Base-by-base conservation (phyloP, 805 yeast genomes). In the Suhomyces sp. region DNA sequence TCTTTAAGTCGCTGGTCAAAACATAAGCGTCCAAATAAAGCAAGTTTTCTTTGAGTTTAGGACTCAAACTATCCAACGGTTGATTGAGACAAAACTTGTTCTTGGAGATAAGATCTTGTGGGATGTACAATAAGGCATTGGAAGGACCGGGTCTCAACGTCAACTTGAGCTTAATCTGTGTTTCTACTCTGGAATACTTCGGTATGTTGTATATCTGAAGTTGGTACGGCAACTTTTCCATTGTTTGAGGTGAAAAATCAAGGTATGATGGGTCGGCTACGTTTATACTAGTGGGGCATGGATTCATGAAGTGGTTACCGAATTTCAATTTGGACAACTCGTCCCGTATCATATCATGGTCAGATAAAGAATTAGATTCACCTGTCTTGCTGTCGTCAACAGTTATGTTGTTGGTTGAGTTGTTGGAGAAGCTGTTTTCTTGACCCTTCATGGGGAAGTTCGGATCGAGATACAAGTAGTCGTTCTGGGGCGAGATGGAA, bases 91-190 rank as follows among this genome's bases (percentile, higher is more conserved):
- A 90, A 57, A 89, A 81, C 65, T 91, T 89, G 55, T 93, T 88
- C 66, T 92, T 90, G 12, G 96, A 86, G 48, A 93, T 87, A 35
- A 96, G 83, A 66, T 91, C 96, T 52, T 90, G 81, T 6, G 98
- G 96, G 46, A 94, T 71, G 66, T 90, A 94, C 33, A 94, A 71
- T 48, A 89, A 71, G 48, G 79, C 76, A 60, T 90, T 87, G 5
- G 82, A 78, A 0, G 96, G 96, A 0, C 93, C 83, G 1, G 97
- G 96, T 29, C 84, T 78, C 44, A 93, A 73, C 7, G 79, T 67
- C 19, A 93, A 70, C 44, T 79, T 78, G 44, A 96, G 73, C 67
- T 90, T 92, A 65, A 94, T 90, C 71, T 94, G 99, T 13, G 97
- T 93, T 70, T 93, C 99, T 6, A 93, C 99, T 58, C 99, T 82